These are phyloP conservation scores for Plasmodium vivax DNA, from an alignment of 169 alveolate genomes.

Conservation along the genomic window DNA sequence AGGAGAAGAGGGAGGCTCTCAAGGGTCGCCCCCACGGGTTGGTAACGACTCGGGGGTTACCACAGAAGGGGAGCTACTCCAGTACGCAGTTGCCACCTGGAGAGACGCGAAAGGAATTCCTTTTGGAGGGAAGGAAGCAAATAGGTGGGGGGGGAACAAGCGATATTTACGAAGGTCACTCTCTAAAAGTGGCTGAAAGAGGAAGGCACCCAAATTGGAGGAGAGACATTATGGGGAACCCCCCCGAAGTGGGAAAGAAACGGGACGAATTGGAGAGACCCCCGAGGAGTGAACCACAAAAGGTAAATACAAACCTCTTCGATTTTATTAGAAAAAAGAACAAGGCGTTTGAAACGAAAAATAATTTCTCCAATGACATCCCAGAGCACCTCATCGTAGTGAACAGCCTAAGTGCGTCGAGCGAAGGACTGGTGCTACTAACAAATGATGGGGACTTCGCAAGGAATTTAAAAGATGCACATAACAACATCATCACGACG, in stretches of 20 bases:
- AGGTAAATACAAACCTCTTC: conserved; percentile 10
- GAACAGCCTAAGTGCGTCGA: conserved; percentile 18
- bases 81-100: neutral
- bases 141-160: neutral
- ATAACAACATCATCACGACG: conserved; percentile 52
- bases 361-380: conserved; percentile 4
- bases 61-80: neutral
- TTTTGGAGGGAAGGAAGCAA: neutral
- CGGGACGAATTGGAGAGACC: neutral
- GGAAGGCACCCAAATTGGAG: neutral
- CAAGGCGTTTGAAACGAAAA: conserved; percentile 34
- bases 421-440: conserved; percentile 46
- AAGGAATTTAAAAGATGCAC: conserved; percentile 33
- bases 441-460: conserved; percentile 75
- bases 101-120: neutral
- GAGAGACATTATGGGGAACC: neutral
- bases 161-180: neutral
- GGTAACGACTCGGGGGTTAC: neutral
- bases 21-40: neutral
- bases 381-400: conserved; percentile 63
- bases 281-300: neutral
- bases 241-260: neutral
- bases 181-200: neutral
- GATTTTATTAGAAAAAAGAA: conserved; percentile 39
- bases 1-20: neutral